phyloP scores from a whole-genome alignment of 2,329 filamentous ascomycete species.

The Hansfordia pulvinata region DNA sequence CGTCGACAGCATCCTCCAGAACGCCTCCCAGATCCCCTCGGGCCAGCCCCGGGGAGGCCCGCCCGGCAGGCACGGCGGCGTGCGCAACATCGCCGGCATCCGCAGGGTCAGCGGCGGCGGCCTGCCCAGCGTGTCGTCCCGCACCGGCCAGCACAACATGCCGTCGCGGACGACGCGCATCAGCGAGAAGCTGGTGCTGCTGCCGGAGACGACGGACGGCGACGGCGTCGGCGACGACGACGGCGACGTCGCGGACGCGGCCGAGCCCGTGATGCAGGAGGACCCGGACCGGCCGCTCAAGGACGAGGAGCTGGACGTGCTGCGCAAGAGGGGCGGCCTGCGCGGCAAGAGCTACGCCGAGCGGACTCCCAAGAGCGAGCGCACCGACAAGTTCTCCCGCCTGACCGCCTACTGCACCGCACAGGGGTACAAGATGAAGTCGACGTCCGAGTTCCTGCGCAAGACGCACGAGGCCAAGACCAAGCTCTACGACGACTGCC shows the following conservation, averaged over 20 bases:
- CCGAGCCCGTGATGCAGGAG: slow-evolving; percentile 28
- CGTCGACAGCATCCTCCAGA: slow-evolving; percentile 90
- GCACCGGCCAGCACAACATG: slow-evolving; percentile 43
- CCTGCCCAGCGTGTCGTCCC: slow-evolving; percentile 25
- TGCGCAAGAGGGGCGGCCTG: slow-evolving; percentile 47
- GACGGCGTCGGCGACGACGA: slow-evolving; percentile 45
- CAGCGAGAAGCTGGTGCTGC: slow-evolving; percentile 88
- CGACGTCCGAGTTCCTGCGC: slow-evolving; percentile 78
- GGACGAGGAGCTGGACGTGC: slow-evolving; percentile 53
- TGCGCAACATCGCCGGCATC: slow-evolving; percentile 27
- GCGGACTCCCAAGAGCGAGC: slow-evolving; percentile 73
- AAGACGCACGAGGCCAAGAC: slow-evolving; percentile 82
- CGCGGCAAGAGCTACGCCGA: slow-evolving; percentile 87
- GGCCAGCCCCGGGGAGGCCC: slow-evolving; percentile 72
- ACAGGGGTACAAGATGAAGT: slow-evolving; percentile 79
- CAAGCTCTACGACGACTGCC: slow-evolving; percentile 93
- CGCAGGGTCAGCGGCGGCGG: slow-evolving; percentile 29
- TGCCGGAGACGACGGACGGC: slow-evolving; percentile 65
- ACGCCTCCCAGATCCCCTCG: slow-evolving; percentile 88
- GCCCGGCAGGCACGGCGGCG: too few relatives aligned
- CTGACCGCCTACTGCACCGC: slow-evolving; percentile 95
- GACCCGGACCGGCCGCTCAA: slow-evolving; percentile 46
- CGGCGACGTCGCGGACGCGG: slow-evolving; percentile 38
- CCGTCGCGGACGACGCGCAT: slow-evolving; percentile 86
- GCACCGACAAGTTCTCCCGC: slow-evolving; percentile 76